phyloP scores from a whole-genome alignment of 148 eudicot genomes.

The Rhododendron molle region DNA sequence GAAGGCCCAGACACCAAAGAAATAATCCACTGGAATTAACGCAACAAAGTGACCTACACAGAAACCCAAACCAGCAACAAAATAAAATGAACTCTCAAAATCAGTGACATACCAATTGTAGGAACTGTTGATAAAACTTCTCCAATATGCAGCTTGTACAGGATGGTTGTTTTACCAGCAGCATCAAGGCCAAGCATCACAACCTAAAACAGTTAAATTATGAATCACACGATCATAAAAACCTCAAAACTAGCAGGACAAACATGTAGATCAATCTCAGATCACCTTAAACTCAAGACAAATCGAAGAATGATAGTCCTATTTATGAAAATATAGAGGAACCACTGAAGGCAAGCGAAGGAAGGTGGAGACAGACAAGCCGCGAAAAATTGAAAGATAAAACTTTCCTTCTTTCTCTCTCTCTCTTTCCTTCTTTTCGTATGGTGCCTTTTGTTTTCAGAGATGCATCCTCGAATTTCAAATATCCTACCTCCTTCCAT shows the following conservation, averaged over 20 bases:
- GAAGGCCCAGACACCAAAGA: background rate
- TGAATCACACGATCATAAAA: background rate
- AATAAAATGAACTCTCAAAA: background rate
- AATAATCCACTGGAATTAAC: background rate
- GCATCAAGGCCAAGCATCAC: constrained; percentile 99
- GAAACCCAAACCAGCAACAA: constrained; percentile 7
- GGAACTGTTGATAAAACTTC: constrained; percentile 94
- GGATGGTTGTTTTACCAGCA: constrained; percentile 95
- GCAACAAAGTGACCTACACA: background rate
- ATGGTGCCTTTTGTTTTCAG: background rate
- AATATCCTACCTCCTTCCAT: background rate
- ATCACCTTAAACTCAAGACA: background rate
- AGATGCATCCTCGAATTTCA: background rate
- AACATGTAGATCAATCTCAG: background rate
- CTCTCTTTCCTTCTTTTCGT: background rate
- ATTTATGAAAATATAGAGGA: background rate
- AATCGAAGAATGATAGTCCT: background rate
- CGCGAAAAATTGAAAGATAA: background rate
- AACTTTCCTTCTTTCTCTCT: background rate
- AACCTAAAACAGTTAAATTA: constrained; percentile 43
- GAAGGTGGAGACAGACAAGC: background rate
- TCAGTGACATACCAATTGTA: constrained; percentile 58
- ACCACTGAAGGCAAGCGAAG: background rate
- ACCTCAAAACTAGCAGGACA: background rate
- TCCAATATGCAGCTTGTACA: constrained; percentile 90